Evolutionary conservation across 345 rosid genomes (phyloP).

Genomic region (Heritiera littoralis): DNA sequence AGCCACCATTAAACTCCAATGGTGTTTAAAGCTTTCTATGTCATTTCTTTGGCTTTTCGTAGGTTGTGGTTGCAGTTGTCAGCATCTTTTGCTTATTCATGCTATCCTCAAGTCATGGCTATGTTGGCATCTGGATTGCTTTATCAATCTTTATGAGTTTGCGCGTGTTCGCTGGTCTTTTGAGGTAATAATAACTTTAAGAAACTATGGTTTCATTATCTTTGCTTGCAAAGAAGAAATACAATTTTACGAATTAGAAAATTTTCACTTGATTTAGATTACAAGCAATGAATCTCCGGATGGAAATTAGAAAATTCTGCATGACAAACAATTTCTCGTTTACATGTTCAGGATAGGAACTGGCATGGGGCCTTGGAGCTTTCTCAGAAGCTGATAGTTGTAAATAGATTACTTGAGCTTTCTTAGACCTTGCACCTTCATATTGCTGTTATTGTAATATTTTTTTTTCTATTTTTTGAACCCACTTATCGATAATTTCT

Average conservation of each 20-base stretch:
- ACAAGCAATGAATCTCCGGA: no score
- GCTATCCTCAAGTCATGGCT: slow-evolving; percentile 39
- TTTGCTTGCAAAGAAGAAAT: background rate
- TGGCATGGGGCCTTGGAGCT: slow-evolving; percentile 49
- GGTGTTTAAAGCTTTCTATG: background rate
- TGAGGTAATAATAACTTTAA: slow-evolving; percentile 32
- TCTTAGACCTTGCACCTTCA: background rate
- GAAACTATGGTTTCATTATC: background rate
- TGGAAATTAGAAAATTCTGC: background rate
- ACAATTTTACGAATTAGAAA: background rate
- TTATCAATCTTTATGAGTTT: slow-evolving; percentile 41
- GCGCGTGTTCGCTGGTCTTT: slow-evolving; percentile 39
- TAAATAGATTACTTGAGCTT: background rate
- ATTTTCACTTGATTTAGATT: background rate
- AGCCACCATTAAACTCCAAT: no score
- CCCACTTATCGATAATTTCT: no score
- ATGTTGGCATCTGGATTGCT: slow-evolving; percentile 48
- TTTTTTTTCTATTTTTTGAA: no score
- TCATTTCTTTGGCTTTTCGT: background rate
- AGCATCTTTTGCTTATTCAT: slow-evolving; percentile 37
- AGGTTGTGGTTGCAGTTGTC: slow-evolving; percentile 39
- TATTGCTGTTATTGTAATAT: background rate
- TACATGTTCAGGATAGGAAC: slow-evolving; percentile 38
- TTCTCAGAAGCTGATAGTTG: slow-evolving; percentile 29
- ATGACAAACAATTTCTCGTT: background rate